Evolutionary conservation across 2,329 filamentous ascomycete genomes (phyloP).

Genomic region (Pyrenophora seminiperda): DNA sequence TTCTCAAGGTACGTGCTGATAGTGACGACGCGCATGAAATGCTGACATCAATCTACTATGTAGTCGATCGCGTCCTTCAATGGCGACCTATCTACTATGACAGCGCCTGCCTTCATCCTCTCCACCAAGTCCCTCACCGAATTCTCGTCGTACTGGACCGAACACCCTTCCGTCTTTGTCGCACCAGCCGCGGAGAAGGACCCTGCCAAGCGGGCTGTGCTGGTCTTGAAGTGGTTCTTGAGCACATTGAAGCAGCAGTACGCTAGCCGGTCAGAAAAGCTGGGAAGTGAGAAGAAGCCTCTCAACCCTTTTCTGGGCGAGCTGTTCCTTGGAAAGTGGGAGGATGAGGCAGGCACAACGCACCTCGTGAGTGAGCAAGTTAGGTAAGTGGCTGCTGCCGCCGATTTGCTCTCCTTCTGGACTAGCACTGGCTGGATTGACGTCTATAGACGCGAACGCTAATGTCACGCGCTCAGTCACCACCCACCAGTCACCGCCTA

Average conservation of each 20-base stretch:
- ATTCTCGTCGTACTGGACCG: constrained; percentile 63
- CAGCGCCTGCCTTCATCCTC: constrained; percentile 62
- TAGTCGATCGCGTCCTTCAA: constrained; percentile 61
- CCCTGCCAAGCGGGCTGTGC: constrained; percentile 77
- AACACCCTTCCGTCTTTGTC: constrained; percentile 69
- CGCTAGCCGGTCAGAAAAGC: constrained; percentile 73
- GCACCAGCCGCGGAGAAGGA: constrained; percentile 81
- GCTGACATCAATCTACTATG: constrained; percentile 23
- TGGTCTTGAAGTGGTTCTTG: constrained; percentile 96
- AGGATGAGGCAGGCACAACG: constrained; percentile 79
- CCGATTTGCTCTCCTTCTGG: background rate
- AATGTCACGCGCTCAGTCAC: constrained; percentile 58
- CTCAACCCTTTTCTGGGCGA: constrained; percentile 96
- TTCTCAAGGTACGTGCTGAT: constrained; percentile 51
- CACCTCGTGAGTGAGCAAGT: constrained; percentile 93
- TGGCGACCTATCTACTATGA: constrained; percentile 62
- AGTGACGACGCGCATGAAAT: background rate
- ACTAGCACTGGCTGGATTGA: background rate
- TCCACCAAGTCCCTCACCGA: constrained; percentile 61
- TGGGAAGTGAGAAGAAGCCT: constrained; percentile 95
- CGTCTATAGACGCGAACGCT: constrained; percentile 9
- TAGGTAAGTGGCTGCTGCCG: constrained; percentile 56
- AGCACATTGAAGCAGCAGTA: constrained; percentile 90
- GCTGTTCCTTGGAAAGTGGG: constrained; percentile 90
- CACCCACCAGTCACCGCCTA: constrained; percentile 96